Conservation (phyloP, 768 basidiomycete genomes). For the Myochromella boudieri region DNA sequence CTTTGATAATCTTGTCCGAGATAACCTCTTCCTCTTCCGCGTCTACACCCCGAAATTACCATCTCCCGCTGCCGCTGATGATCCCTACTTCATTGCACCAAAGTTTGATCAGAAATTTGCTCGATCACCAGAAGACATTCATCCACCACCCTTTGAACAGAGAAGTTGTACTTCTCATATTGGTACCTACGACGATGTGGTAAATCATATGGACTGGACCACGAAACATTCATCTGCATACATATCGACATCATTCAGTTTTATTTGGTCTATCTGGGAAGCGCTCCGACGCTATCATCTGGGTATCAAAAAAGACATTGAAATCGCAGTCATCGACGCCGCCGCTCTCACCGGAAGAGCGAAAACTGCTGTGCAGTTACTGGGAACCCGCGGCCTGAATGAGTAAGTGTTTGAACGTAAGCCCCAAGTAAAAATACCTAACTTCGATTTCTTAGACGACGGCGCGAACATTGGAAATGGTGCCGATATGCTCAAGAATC, state of each 20-base stretch:
- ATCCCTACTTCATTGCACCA: conserved; percentile 70
- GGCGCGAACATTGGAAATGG: conserved; percentile 69
- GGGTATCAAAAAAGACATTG: conserved; percentile 71
- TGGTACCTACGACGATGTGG: conserved; percentile 60
- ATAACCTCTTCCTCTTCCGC: conserved; percentile 77
- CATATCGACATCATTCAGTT: conserved; percentile 78
- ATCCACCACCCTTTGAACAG: conserved; percentile 1
- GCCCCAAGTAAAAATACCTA: too few species aligned
- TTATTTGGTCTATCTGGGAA: conserved; percentile 83
- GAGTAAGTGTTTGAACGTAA: conserved; percentile 23
- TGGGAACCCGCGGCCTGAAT: conserved; percentile 60
- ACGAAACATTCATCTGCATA: conserved; percentile 69
- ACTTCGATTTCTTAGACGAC: conserved; percentile 13
- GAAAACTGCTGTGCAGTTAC: conserved; percentile 64
- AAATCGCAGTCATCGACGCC: conserved; percentile 80
- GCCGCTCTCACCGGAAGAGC: conserved; percentile 54
- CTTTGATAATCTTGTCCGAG: conserved; percentile 59
- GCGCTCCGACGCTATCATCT: conserved; percentile 72
- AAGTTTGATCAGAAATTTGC: conserved; percentile 55
- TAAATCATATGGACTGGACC: conserved; percentile 75
- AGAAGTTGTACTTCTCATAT: conserved; percentile 7
- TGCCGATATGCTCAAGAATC: conserved; percentile 73
- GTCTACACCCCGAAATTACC: conserved; percentile 73
- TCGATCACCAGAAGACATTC: conserved; percentile 31
- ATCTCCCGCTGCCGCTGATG: conserved; percentile 52